Percentiles rank a stretch among this genome's conserved stretches.
Conservation (phyloP, 257 asterid species). For the Solanum infundibuliforme region DNA sequence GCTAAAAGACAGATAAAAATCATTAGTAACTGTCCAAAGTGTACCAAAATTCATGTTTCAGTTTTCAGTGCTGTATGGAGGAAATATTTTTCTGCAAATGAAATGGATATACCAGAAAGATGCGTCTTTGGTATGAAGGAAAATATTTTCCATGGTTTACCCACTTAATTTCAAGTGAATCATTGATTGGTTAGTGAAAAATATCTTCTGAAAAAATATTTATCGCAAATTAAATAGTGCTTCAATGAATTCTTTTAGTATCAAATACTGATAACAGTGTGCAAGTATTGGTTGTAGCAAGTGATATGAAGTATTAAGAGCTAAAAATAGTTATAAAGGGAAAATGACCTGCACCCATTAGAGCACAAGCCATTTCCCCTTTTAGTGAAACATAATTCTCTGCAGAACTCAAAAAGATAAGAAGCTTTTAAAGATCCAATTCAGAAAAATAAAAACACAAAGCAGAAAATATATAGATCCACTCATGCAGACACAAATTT, state of each 20-base stretch:
- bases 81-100: not conserved
- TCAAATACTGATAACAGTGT: not conserved
- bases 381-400: not conserved
- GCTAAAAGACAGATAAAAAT: not conserved
- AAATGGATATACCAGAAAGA: not conserved
- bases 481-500: not conserved
- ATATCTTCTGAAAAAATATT: not conserved
- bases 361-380: not conserved
- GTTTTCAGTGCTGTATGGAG: not conserved
- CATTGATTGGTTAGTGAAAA: not conserved
- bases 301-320: not conserved
- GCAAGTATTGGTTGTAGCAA: not conserved
- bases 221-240: not conserved
- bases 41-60: not conserved
- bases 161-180: not conserved
- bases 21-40: not conserved
- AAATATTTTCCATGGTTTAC: not conserved
- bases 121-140: not conserved
- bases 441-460: not conserved
- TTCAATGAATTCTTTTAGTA: not conserved
- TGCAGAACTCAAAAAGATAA: not conserved
- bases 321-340: not conserved
- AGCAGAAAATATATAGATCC: not conserved
- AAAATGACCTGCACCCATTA: not conserved
- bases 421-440: not conserved